Base-by-base conservation (phyloP, 2,329 filamentous ascomycete genomes). In the Blastomyces percursus region DNA sequence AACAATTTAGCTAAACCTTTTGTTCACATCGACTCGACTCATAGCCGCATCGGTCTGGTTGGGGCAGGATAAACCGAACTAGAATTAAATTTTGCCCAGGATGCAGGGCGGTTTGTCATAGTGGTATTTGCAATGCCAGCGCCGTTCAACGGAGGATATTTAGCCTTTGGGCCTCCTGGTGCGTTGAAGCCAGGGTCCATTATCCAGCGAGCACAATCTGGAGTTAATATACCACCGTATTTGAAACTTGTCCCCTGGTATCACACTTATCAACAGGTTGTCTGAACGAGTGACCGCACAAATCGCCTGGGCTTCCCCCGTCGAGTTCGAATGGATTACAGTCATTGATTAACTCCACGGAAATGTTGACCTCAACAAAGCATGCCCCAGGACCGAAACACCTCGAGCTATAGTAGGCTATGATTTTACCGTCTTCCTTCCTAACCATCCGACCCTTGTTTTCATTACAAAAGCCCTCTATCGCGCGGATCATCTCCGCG, bases 221-320 rank as follows among this genome's bases (percentile, higher is more conserved):
- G 35, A 12, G 48, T 55, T 12, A 35, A 21, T 11, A 32, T 44
- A n/a, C 48, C 60, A 1, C 60, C 50, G 19, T 61, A 27, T 42
- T 61, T 56, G 21, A 40, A 55, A 38, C 40, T 42, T 5, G 46
- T 55, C 32, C 21, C n/a, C n/a, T 35, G 27, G n/a, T n/a, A 54
- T 61, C 50, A 21, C 60, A 61, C 40, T 61, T 46, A 27, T 61
- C 60, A 32, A 61, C 27, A 24, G 40, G 9, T 35, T 56, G n/a
- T 30, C 50, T 54, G 6, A 61, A 16, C 14, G 51, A 16, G 24
- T n/a, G 2, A 30, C 50, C 50, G 21, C 60, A 61, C 32, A 32
- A 16, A 24, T 61, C 54, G 7, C n/a, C 8, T 3, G 35, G 14
- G n/a, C 35, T 7, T 12, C 50, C 35, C 2, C 40, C 60, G 21